A percentile compares a stretch with the other conserved stretches of the same genome.
These are phyloP conservation scores for Cenchrus purpureus DNA, from an alignment of 176 grass and related monocot species.

Conservation along the genomic window DNA sequence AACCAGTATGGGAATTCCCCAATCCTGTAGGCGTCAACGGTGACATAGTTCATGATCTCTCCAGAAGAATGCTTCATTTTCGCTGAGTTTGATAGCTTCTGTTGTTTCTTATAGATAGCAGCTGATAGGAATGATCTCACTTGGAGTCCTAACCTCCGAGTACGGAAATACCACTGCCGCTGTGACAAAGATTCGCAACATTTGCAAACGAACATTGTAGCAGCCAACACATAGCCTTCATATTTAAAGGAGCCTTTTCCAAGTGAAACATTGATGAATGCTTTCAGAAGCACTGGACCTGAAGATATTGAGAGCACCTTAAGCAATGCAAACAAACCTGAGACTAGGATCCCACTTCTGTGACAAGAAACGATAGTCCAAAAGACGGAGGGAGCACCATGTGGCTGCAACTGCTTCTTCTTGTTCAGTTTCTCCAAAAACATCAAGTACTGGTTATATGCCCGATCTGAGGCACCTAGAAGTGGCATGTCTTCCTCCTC, in stretches of 20 bases:
- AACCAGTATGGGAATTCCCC: conserved; percentile 96
- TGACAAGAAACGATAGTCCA: conserved; percentile 87
- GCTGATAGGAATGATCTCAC: conserved; percentile 79
- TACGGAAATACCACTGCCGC: conserved; percentile 91
- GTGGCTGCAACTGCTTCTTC: conserved; percentile 38
- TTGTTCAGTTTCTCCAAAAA: conserved; percentile 66
- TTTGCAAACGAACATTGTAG: conserved; percentile 70
- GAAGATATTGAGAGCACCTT: conserved; percentile 75
- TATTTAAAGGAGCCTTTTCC: conserved; percentile 70
- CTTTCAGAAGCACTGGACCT: conserved; percentile 78
- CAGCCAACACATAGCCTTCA: conserved; percentile 67
- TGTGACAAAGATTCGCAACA: conserved; percentile 83
- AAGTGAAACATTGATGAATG: conserved; percentile 77
- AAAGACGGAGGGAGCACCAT: conserved; percentile 50
- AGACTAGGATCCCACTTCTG: conserved; percentile 63
- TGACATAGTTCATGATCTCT: conserved; percentile 95
- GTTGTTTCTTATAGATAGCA: conserved; percentile 83
- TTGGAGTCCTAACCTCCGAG: conserved; percentile 77
- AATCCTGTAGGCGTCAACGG: conserved; percentile 83
- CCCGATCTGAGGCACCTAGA: conserved; percentile 54
- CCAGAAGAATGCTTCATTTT: conserved; percentile 84
- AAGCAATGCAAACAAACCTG: conserved; percentile 83
- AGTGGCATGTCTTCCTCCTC: conserved; percentile 86
- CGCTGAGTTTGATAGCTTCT: conserved; percentile 68
- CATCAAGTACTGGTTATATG: conserved; percentile 54